These are phyloP conservation scores for Trametes meyenii DNA, from an alignment of 768 basidiomycete genomes.

Conservation along the genomic window DNA sequence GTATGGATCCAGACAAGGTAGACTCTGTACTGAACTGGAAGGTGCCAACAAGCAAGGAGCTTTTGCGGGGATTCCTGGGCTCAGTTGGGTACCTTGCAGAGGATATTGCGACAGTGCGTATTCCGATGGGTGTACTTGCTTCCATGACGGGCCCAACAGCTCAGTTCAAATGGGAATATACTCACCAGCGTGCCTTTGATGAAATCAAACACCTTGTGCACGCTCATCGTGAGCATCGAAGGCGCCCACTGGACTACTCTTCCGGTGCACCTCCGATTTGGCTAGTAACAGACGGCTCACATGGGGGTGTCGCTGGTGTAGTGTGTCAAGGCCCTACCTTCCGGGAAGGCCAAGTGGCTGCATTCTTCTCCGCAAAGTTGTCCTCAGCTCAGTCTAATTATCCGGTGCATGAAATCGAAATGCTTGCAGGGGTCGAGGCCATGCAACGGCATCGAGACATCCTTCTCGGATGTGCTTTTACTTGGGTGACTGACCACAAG, in stretches of 20 bases:
- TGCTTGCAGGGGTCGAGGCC: conserved; percentile 40
- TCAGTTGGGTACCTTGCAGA: conserved; percentile 38
- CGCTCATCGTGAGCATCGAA: conserved; percentile 19
- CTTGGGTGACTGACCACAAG: conserved; percentile 34
- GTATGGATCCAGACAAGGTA: conserved; percentile 49
- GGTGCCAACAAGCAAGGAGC: conserved; percentile 34
- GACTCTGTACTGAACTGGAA: conserved; percentile 38
- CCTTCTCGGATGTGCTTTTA: conserved; percentile 31
- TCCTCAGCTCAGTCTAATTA: conserved; percentile 35
- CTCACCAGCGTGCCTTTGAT: conserved; percentile 39
- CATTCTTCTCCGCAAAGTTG: conserved; percentile 35
- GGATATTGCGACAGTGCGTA: conserved; percentile 35
- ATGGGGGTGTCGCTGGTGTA: conserved; percentile 24
- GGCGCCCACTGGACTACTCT: conserved; percentile 32
- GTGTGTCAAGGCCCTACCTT: conserved; percentile 29
- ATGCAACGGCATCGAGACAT: conserved; percentile 36
- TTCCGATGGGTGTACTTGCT: conserved; percentile 42
- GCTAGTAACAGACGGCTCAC: conserved; percentile 31
- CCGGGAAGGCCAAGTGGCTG: conserved; percentile 17
- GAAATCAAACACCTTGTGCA: conserved; percentile 25
- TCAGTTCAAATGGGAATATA: conserved; percentile 33
- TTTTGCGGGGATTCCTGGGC: conserved; percentile 40
- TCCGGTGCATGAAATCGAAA: conserved; percentile 44
- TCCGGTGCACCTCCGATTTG: conserved; percentile 23
- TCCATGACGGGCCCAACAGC: conserved; percentile 20